Conservation (phyloP, 768 basidiomycete genomes). For the Suillus hirtellus region DNA sequence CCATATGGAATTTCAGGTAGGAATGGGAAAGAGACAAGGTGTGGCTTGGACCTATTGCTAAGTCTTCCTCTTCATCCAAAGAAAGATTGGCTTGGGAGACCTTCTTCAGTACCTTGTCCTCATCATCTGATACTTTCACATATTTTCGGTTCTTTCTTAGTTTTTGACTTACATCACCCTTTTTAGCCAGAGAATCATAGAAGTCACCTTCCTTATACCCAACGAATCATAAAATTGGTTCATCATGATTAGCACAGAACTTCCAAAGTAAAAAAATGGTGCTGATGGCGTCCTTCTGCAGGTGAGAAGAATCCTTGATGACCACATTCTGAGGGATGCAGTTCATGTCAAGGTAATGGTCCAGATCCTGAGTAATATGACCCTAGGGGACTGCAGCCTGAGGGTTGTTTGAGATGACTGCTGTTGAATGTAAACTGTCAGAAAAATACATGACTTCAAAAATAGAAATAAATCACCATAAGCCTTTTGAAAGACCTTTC, state of each 20-base stretch:
- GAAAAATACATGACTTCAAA: background rate
- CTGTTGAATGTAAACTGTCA: background rate
- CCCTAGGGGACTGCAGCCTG: background rate
- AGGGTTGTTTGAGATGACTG: background rate
- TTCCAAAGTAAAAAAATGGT: too few species aligned
- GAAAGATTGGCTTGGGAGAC: background rate
- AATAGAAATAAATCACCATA: conserved; percentile 2
- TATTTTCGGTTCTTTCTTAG: background rate
- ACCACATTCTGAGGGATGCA: too few species aligned
- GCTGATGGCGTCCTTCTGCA: too few species aligned
- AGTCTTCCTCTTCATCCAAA: background rate
- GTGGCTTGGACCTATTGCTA: background rate
- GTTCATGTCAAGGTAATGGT: background rate
- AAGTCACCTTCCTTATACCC: too few species aligned
- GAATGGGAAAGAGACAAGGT: background rate
- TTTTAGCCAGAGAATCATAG: background rate
- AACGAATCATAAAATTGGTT: too few species aligned
- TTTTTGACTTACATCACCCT: background rate
- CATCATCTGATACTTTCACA: background rate
- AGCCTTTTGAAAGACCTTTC: conserved; percentile 3
- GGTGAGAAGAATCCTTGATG: too few species aligned
- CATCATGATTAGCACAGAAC: too few species aligned
- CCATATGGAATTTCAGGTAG: background rate
- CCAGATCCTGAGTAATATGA: background rate
- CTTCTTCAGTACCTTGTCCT: background rate